Base-by-base conservation (phyloP, 139 green algal species). In the Chlorella sp. region DNA sequence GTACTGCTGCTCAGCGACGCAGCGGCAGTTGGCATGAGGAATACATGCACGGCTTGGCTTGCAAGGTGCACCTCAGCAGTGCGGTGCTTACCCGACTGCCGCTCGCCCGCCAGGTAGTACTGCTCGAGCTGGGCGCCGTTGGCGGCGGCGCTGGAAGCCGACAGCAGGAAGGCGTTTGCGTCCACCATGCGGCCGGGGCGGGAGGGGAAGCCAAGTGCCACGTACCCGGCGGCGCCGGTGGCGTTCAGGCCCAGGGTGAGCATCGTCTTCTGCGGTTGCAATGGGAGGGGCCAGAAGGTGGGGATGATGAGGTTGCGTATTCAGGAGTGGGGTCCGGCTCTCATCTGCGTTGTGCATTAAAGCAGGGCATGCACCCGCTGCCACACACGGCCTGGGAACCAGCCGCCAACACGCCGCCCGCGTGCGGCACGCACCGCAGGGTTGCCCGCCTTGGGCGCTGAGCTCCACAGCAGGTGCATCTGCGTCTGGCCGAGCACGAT, bases 161-260 rank as follows among this genome's bases (percentile, higher is more conserved):
- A 14, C 44, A 84, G 80, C 13, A 84, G 41, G 16, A 84, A 51
- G 44, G 80, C 44, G 20, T n/a, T 78, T 3, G 80, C 44, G n/a
- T 34, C 67, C 1, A 40, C 17, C 80, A 84, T 84, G 36, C n/a
- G n/a, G 14, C 65, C n/a, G 8, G 80, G 17, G 1, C 0, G 11
- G 22, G n/a, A 20, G 13, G 80, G 80, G 80, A 84, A 84, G 44
- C 80, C 80, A 1, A 84, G 0, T 0, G 80, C 41, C 80, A 84
- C 64, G 34, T 84, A 84, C 22, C 80, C 67, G 24, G 34, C 28
- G 38, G 28, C 32, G 41, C 13, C 19, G 20, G 28, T 26, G 34
- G 60, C 68, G 19, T 77, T 84, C 32, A 84, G 19, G 38, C 65
- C 80, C 11, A 84, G 34, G 32, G 76, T 82, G 6, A 82, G 22